Base-by-base conservation (phyloP, 2,329 filamentous ascomycete genomes). In the Bipolaris zeicola region DNA sequence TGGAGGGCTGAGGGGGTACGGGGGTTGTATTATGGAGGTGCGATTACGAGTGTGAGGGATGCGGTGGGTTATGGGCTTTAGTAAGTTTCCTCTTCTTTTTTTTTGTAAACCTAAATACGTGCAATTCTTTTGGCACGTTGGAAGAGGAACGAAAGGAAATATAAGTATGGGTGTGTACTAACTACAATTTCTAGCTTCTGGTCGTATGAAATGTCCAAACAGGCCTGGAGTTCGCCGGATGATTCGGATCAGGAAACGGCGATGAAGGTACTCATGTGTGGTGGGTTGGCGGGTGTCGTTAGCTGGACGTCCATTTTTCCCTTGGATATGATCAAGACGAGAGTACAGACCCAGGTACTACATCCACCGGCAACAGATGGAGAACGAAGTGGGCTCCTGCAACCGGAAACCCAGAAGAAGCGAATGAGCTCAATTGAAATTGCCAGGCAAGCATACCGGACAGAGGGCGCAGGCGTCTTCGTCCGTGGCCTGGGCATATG, bases 31-130 rank as follows among this genome's bases (percentile, higher is more conserved):
- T 84, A 87, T 60, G 94, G 92, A 18, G 94, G 94, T 18, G 81
- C 79, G 0, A 86, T 97, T 14, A 98, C 94, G 0, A 91, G 89
- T 50, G 72, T 94, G 38, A 83, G 94, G 47, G 94, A 98, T 76
- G 89, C 89, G 55, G 85, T 97, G 52, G 94, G 94, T n/a, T 98
- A 97, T 77, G 94, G 93, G 0, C 97, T 97, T 76, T 98, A 97
- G 84, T 87, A 80, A 68, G 82, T 66, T 39, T 45, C 22, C 36
- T 1, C 6, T n/a, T 7, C 36, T 11, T 5, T 34, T 11, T 26
- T 50, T 14, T n/a, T n/a, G 24, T 6, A 26, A 6, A 6, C 4
- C 4, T 43, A 8, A 26, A 26, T 6, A 26, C n/a, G 22, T 44
- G 24, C 7, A 16, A 16, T 43, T 28, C n/a, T 8, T 31, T 18